Conservation (phyloP, 306 rosid genomes). For the Cotoneaster glaucophyllus region DNA sequence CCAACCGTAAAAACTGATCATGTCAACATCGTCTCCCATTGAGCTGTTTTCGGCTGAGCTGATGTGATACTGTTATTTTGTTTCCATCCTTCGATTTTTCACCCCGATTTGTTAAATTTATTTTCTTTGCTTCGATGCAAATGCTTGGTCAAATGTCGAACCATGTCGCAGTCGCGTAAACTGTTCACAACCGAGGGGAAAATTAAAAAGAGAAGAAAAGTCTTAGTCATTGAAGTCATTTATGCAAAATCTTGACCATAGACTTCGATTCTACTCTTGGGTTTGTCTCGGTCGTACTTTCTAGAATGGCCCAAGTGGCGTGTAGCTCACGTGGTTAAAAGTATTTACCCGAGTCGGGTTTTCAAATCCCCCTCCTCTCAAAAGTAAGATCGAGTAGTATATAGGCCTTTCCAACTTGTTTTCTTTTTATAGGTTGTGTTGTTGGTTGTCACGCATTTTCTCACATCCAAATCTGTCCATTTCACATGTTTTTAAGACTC, state of each 20-base stretch:
- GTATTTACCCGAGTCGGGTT: too few species aligned
- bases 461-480: slow-evolving; percentile 27
- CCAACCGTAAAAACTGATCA: slow-evolving; percentile 24
- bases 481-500: slow-evolving; percentile 38
- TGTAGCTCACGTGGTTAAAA: neutral
- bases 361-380: neutral
- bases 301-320: neutral
- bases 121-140: slow-evolving; percentile 5
- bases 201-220: neutral
- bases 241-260: slow-evolving; percentile 17
- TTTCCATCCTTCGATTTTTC: slow-evolving; percentile 37
- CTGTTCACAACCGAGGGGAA: slow-evolving; percentile 24
- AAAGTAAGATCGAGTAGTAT: neutral
- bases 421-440: neutral
- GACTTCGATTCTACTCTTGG: neutral
- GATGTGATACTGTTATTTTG: slow-evolving; percentile 58
- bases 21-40: slow-evolving; percentile 25
- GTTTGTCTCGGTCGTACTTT: slow-evolving; percentile 5
- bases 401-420: neutral
- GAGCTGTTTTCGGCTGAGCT: slow-evolving; percentile 39
- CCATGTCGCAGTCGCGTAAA: slow-evolving; percentile 34
- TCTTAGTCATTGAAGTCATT: slow-evolving; percentile 23
- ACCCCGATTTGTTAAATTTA: neutral
- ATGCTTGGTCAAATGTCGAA: slow-evolving; percentile 20
- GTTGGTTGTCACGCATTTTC: neutral